Conservation (phyloP, 768 basidiomycete genomes). For the Mycena sanguinolenta region DNA sequence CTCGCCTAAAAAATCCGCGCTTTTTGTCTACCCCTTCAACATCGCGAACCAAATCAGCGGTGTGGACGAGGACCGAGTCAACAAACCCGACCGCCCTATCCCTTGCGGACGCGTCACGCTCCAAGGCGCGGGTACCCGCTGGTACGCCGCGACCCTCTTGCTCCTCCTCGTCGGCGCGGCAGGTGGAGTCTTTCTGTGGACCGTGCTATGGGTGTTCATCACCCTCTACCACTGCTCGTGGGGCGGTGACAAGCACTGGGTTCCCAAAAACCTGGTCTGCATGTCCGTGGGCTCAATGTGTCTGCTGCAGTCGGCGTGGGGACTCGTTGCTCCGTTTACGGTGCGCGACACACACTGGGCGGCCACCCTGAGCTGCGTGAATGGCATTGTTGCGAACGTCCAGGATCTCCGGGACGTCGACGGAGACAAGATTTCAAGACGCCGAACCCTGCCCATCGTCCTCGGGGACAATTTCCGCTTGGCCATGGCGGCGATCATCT, state of each 20-base stretch:
- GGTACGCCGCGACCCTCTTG: slow-evolving; percentile 4
- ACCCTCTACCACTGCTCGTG: slow-evolving; percentile 24
- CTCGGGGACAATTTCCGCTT: slow-evolving; percentile 48
- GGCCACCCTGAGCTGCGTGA: slow-evolving; percentile 37
- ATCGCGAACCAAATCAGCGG: slow-evolving; percentile 29
- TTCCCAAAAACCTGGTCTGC: slow-evolving; percentile 28
- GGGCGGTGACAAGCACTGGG: slow-evolving; percentile 29
- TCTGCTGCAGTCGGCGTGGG: slow-evolving; percentile 21
- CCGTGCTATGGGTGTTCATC: slow-evolving; percentile 18
- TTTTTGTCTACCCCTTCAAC: slow-evolving; percentile 30
- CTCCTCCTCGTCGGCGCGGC: slow-evolving; percentile 1
- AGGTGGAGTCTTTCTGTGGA: slow-evolving; percentile 27
- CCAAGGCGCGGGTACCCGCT: slow-evolving; percentile 19
- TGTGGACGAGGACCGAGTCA: slow-evolving; percentile 24
- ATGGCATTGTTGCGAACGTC: slow-evolving; percentile 54
- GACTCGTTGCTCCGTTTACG: slow-evolving; percentile 4
- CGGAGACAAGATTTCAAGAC: slow-evolving; percentile 52
- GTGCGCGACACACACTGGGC: slow-evolving; percentile 9
- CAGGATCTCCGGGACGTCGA: slow-evolving; percentile 55
- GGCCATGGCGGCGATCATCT: slow-evolving; percentile 22
- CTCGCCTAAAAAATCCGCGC: slow-evolving; percentile 18
- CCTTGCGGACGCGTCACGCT: slow-evolving; percentile 14
- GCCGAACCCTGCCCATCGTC: slow-evolving; percentile 56
- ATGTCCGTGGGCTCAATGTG: slow-evolving; percentile 22
- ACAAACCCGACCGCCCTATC: slow-evolving; percentile 32